A percentile compares a stretch with the other conserved stretches of the same genome.
Conservation (phyloP, 2,329 filamentous ascomycete genomes). For the Plectosphaerella sp. region DNA sequence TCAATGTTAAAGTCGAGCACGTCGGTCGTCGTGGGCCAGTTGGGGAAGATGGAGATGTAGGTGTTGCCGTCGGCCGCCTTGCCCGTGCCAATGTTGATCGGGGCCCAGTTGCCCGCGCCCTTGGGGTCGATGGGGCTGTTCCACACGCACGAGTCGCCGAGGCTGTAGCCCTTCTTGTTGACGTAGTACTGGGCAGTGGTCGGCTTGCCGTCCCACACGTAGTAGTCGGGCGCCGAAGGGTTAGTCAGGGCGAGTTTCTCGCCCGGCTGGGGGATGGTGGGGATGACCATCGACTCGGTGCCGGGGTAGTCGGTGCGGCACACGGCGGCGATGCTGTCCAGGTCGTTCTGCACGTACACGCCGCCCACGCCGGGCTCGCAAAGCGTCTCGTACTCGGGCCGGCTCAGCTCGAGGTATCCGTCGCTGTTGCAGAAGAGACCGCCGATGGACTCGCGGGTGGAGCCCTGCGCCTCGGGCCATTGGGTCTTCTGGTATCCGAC, state of each 20-base stretch:
- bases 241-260: conserved; percentile 63
- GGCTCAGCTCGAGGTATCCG: conserved; percentile 75
- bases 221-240: conserved; percentile 69
- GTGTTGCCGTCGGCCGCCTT: conserved; percentile 59
- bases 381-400: conserved; percentile 60
- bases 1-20: conserved; percentile 75
- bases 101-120: conserved; percentile 77
- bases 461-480: conserved; percentile 76
- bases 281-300: conserved; percentile 82
- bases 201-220: conserved; percentile 65
- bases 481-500: conserved; percentile 88
- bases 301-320: conserved; percentile 98
- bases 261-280: conserved; percentile 60
- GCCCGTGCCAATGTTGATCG: conserved; percentile 80
- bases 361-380: conserved; percentile 70
- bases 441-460: conserved; percentile 79
- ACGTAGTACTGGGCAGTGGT: conserved; percentile 97
- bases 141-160: conserved; percentile 75
- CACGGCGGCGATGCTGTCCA: conserved; percentile 62
- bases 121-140: conserved; percentile 40
- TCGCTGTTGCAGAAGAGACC: conserved; percentile 73
- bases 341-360: conserved; percentile 71
- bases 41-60: conserved; percentile 82
- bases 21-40: conserved; percentile 67
- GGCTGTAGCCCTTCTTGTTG: conserved; percentile 70